phyloP scores from a whole-genome alignment of 352 stramenopile genomes.

The Phytophthora lateralis region DNA sequence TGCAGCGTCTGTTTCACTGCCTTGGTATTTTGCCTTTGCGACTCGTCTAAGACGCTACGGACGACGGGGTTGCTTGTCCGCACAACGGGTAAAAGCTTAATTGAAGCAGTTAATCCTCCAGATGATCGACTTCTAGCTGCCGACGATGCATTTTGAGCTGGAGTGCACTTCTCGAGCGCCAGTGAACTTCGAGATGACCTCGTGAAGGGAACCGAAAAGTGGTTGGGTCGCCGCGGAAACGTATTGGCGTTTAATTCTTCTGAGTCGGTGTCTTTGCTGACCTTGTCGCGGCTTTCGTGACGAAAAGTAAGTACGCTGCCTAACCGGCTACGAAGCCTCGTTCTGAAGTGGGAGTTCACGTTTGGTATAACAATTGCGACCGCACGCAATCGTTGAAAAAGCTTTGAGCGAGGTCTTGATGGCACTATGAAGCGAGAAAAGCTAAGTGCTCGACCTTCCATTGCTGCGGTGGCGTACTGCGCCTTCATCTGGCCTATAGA shows the following conservation, averaged over 20 bases:
- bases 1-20: constrained; percentile 39
- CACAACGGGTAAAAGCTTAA: neutral
- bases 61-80: constrained; percentile 10
- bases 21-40: constrained; percentile 28
- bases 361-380: neutral
- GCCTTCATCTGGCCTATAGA: constrained; percentile 23
- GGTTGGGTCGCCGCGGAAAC: no score
- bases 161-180: no score
- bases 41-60: constrained; percentile 15
- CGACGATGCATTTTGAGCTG: no score
- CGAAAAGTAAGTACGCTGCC: neutral
- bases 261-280: neutral
- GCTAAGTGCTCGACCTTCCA: constrained; percentile 1
- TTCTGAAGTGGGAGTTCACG: neutral
- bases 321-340: neutral
- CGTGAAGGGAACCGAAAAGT: no score
- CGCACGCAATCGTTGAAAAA: constrained; percentile 4
- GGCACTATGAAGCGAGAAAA: neutral
- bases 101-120: no score
- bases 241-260: no score
- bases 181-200: constrained; percentile 1
- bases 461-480: constrained; percentile 8
- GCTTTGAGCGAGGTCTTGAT: neutral
- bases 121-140: no score
- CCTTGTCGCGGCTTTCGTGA: neutral